phyloP scores from a whole-genome alignment of 768 basidiomycete species.

The Suillus americanus region DNA sequence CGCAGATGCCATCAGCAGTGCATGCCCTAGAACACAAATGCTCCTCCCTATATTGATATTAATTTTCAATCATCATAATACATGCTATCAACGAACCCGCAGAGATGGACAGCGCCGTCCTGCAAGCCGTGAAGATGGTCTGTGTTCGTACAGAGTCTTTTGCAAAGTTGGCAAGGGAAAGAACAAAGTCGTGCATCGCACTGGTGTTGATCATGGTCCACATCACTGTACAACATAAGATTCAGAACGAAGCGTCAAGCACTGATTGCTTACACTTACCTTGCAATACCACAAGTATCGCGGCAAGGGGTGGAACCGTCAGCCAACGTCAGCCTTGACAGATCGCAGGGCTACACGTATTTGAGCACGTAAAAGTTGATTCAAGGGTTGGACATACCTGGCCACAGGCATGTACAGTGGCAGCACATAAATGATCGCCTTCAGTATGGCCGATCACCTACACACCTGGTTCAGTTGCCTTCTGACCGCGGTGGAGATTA shows the following conservation, averaged over 20 bases:
- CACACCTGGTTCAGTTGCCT: neutral
- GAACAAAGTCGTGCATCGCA: conserved; percentile 58
- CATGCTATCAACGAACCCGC: conserved; percentile 42
- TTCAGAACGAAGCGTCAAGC: neutral
- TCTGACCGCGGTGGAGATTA: neutral
- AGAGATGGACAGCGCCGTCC: conserved; percentile 44
- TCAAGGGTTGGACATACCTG: conserved; percentile 31
- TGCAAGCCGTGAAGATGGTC: conserved; percentile 56
- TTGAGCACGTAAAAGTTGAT: neutral
- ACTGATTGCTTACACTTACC: conserved; percentile 27
- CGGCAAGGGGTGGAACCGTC: conserved; percentile 39
- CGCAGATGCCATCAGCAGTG: conserved; percentile 48
- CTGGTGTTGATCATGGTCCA: conserved; percentile 43
- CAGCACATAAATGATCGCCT: conserved; percentile 53
- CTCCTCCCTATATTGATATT: conserved; percentile 39
- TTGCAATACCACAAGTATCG: conserved; percentile 42
- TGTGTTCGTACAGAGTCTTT: conserved; percentile 44
- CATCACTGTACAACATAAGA: conserved; percentile 34
- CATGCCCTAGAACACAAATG: conserved; percentile 49
- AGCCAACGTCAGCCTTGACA: conserved; percentile 29
- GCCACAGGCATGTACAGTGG: conserved; percentile 54
- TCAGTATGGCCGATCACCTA: conserved; percentile 49
- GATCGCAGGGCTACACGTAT: conserved; percentile 39
- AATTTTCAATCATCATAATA: conserved; percentile 3
- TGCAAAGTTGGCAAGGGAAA: conserved; percentile 52